Base-by-base conservation (phyloP, 1,284 basidiomycete species). In the Malassezia equina region DNA sequence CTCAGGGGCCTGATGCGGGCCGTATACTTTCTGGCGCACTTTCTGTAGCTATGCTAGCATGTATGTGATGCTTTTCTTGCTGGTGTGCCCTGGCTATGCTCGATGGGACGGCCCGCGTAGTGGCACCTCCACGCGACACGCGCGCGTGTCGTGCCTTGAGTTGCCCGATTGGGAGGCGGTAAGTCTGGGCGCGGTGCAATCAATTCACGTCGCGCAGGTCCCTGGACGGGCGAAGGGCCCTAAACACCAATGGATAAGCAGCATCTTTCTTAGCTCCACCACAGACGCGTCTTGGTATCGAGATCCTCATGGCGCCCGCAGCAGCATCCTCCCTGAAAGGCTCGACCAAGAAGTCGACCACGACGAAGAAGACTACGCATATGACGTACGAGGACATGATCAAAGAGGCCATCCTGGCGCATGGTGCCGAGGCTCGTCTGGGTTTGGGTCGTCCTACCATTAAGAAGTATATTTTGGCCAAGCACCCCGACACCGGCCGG, bases 401-500 rank as follows among this genome's bases (percentile, higher is more conserved):
- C 51, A 71, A 79, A 77, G 88, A 90, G 79, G 88, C 86, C 69
- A 87, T 93, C 76, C 76, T 80, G 60, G 81, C 79, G 51, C 79
- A 85, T 76, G 80, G 82, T 24, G 85, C 86, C 33, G 87, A 89
- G 60, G 82, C 85, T 59, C 86, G 89, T 62, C 75, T 76, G 59
- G 90, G 90, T 75, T 87, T 91, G 63, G 90, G 88, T 66, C 86
- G 90, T 53, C 86, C 85, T 57, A 83, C 85, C 71, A 88, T 94
- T 78, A 93, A 93, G 82, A 91, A 89, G 89, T 84, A 66, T 67
- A 80, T 77, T 54, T 60, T 52, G 47, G 59, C 61, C 17, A 64
- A 62, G 62, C 54, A 62, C 52, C 62, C 61, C 47, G 60, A 52
- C 48, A 61, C 64, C 13, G 59, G 64, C 58, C 62, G 64, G 52